These are phyloP conservation scores for Aspergillus sp. DNA, from an alignment of 2,329 filamentous ascomycete genomes.

Conservation along the genomic window DNA sequence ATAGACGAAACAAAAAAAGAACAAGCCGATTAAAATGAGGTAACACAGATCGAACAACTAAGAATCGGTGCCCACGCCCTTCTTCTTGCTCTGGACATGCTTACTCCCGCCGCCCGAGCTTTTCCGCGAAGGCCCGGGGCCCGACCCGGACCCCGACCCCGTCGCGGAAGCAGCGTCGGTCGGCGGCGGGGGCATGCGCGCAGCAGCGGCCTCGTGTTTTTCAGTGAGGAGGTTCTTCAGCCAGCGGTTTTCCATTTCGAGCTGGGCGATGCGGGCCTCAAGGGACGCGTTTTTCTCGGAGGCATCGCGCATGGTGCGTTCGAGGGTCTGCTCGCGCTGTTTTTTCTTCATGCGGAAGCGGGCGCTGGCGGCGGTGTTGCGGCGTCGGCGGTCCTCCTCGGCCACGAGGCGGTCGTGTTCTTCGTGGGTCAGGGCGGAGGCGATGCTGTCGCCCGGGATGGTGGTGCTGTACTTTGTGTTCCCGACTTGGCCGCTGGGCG, in stretches of 20 bases:
- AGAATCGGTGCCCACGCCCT: conserved; percentile 27
- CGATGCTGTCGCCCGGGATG: conserved; percentile 29
- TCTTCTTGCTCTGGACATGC: conserved; percentile 32
- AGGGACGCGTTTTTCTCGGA: conserved; percentile 66
- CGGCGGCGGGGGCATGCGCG: conserved; percentile 16
- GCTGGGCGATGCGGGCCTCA: conserved; percentile 62
- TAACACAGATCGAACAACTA: too few species aligned
- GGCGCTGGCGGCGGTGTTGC: conserved; percentile 80
- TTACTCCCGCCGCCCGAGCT: conserved; percentile 20
- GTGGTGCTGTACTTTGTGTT: conserved; percentile 33
- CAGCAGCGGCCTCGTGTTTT: conserved; percentile 50
- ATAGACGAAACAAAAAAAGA: too few species aligned
- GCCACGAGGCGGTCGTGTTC: conserved; percentile 64
- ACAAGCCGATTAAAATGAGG: too few species aligned
- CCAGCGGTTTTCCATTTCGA: conserved; percentile 80
- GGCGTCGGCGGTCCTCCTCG: conserved; percentile 81
- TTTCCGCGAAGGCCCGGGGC: too few species aligned
- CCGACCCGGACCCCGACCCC: conserved; percentile 12
- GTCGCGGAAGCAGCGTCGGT: conserved; percentile 13
- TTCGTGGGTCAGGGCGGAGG: conserved; percentile 51
- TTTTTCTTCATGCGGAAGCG: conserved; percentile 95
- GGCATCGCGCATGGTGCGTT: conserved; percentile 73
- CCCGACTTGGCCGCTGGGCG: conserved; percentile 30
- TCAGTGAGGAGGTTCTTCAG: conserved; percentile 70
- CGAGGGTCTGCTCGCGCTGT: conserved; percentile 79